Conservation (phyloP, 1,139 yeast genomes). For the Sugiyamaella sp. region DNA sequence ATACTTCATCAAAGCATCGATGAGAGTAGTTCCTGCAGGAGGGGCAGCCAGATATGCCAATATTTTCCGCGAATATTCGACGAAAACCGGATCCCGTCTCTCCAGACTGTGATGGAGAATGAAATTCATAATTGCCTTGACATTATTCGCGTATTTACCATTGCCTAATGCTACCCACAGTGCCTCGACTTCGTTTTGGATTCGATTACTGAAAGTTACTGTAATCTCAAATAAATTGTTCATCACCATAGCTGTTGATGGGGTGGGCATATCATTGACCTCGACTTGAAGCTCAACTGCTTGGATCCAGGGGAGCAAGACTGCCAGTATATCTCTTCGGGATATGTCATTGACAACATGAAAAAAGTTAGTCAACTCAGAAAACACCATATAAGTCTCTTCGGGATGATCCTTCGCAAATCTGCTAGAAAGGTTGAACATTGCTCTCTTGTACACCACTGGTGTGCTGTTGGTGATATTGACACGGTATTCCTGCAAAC, state of each 20-base stretch:
- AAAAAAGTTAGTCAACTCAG: slow-evolving; percentile 72
- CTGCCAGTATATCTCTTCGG: slow-evolving; percentile 76
- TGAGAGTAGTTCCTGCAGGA: slow-evolving; percentile 57
- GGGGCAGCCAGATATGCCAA: slow-evolving; percentile 69
- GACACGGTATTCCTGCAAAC: slow-evolving; percentile 51
- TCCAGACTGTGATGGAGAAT: slow-evolving; percentile 69
- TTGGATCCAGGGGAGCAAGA: slow-evolving; percentile 89
- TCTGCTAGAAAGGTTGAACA: slow-evolving; percentile 66
- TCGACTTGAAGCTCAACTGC: slow-evolving; percentile 63
- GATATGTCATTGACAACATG: slow-evolving; percentile 60
- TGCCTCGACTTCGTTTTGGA: slow-evolving; percentile 88
- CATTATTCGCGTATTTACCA: slow-evolving; percentile 65
- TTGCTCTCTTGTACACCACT: slow-evolving; percentile 76
- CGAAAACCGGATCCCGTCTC: slow-evolving; percentile 71
- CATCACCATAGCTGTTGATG: slow-evolving; percentile 63
- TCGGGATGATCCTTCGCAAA: slow-evolving; percentile 62
- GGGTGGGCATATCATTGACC: slow-evolving; percentile 52
- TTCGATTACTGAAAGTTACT: slow-evolving; percentile 67
- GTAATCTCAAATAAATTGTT: slow-evolving; percentile 85
- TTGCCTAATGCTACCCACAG: slow-evolving; percentile 92
- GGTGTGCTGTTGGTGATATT: slow-evolving; percentile 66
- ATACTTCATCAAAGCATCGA: slow-evolving; percentile 67
- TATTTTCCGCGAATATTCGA: slow-evolving; percentile 78
- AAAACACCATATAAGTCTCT: slow-evolving; percentile 62
- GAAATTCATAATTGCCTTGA: slow-evolving; percentile 71